Conservation (phyloP, 2,329 filamentous ascomycete species). For the Falciphora oryzae region DNA sequence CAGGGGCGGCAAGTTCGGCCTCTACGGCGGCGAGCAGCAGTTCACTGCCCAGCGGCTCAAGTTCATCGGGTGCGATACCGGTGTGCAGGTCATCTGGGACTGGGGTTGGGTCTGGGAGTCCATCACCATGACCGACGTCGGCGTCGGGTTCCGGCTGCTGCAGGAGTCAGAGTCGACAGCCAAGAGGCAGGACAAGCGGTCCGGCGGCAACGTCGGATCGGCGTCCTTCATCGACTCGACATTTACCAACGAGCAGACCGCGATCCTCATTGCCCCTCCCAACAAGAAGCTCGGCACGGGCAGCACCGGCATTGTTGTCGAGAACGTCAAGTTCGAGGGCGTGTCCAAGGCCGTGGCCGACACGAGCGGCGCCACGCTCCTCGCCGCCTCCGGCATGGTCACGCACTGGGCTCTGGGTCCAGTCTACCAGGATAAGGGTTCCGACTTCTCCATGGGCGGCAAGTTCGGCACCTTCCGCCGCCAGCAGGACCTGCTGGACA, state of each 20-base stretch:
- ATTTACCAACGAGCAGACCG: neutral
- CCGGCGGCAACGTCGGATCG: neutral
- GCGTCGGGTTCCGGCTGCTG: neutral
- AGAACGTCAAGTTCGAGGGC: neutral
- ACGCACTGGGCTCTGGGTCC: neutral
- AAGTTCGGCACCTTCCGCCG: conserved; percentile 2
- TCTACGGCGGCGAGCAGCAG: conserved; percentile 29
- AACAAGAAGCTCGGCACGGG: neutral
- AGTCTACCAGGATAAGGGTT: neutral
- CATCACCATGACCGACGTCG: conserved; percentile 12
- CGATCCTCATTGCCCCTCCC: neutral
- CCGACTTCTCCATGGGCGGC: neutral
- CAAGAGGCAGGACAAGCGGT: neutral
- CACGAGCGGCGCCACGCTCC: neutral
- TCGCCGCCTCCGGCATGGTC: neutral
- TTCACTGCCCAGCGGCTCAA: conserved; percentile 13
- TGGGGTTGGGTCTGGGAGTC: conserved; percentile 19
- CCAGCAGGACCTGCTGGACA: neutral
- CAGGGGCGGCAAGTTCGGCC: conserved; percentile 52
- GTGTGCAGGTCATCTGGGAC: conserved; percentile 10
- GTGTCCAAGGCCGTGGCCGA: neutral
- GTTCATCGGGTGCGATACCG: conserved; percentile 13
- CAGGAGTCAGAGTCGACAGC: neutral
- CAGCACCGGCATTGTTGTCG: neutral
- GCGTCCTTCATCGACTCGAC: neutral